A percentile compares a stretch with the other conserved stretches of the same genome.
Evolutionary conservation across 2,329 filamentous ascomycete species (phyloP).

Genomic region (Penicillium sp.): DNA sequence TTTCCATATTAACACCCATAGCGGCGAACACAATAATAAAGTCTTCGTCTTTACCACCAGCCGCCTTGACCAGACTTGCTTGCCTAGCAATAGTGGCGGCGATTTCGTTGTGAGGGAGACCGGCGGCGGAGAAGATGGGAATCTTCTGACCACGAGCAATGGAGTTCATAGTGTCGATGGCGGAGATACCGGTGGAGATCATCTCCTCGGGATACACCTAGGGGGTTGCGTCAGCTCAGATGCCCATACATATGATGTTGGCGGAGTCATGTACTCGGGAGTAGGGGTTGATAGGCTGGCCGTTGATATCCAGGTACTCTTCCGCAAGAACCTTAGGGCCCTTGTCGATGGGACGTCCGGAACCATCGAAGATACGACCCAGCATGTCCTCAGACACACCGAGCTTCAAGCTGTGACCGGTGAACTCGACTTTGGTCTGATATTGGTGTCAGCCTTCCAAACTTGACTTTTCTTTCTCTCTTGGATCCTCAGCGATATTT

Average conservation of each 20-base stretch:
- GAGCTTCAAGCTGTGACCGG: constrained; percentile 94
- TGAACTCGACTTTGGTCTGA: constrained; percentile 96
- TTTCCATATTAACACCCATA: constrained; percentile 99
- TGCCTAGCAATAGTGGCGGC: constrained; percentile 98
- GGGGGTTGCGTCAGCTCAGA: constrained; percentile 18
- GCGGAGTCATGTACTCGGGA: constrained; percentile 68
- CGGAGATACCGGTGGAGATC: constrained; percentile 99
- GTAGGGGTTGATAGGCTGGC: constrained; percentile 97
- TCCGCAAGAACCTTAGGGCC: constrained; percentile 97
- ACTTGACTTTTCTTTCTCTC: too few species aligned
- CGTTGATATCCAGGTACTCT: constrained; percentile 98
- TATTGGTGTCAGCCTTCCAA: constrained; percentile 22
- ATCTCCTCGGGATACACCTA: constrained; percentile 99
- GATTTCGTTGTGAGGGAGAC: constrained; percentile 99
- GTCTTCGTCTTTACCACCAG: constrained; percentile 97
- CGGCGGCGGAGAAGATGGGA: constrained; percentile 96
- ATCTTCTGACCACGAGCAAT: constrained; percentile 99
- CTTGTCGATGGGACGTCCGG: constrained; percentile 97
- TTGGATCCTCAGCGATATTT: neutral
- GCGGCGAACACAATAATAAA: constrained; percentile 99
- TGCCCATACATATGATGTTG: neutral
- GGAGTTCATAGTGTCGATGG: constrained; percentile 97
- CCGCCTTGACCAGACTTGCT: constrained; percentile 92
- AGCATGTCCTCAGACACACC: constrained; percentile 99
- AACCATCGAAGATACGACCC: constrained; percentile 98